These are phyloP conservation scores for Limnanthes douglasii DNA, from an alignment of 345 rosid genomes.

Conservation along the genomic window DNA sequence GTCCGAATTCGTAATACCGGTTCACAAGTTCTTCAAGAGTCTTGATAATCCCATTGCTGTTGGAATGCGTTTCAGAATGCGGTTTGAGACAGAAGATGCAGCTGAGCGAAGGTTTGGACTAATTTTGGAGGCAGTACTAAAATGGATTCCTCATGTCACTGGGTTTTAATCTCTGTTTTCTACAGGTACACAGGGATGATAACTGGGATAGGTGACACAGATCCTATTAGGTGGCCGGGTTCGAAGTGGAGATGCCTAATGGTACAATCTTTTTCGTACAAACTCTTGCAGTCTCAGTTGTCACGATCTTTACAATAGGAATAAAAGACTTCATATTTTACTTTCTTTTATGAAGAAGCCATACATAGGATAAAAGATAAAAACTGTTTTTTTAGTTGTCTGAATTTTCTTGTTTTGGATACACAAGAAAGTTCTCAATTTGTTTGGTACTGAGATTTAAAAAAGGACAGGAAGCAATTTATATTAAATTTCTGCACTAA, in stretches of 20 bases:
- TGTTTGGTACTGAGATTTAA: too few relatives aligned
- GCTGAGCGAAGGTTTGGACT: slow-evolving; percentile 85
- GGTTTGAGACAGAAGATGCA: slow-evolving; percentile 81
- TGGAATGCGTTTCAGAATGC: slow-evolving; percentile 88
- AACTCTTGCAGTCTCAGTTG: not conserved
- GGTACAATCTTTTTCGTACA: slow-evolving; percentile 21
- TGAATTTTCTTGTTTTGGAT: too few relatives aligned
- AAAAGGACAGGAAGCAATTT: too few relatives aligned
- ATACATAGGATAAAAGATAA: not conserved
- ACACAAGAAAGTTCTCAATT: too few relatives aligned
- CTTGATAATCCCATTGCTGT: slow-evolving; percentile 41
- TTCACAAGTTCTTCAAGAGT: slow-evolving; percentile 61
- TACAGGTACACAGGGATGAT: slow-evolving; percentile 68
- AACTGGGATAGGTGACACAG: slow-evolving; percentile 65
- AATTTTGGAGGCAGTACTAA: not conserved
- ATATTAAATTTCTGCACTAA: too few relatives aligned
- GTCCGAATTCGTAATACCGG: slow-evolving; percentile 65
- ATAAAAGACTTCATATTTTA: not conserved
- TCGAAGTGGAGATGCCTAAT: slow-evolving; percentile 91
- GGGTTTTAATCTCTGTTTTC: slow-evolving; percentile 2
- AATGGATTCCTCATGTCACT: slow-evolving; percentile 1
- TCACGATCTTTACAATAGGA: too few relatives aligned
- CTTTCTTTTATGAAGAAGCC: not conserved
- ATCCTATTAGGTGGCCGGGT: slow-evolving; percentile 85
- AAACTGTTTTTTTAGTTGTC: too few relatives aligned